Conservation (phyloP, 1,284 basidiomycete species). For the Blastosporella zonata region DNA sequence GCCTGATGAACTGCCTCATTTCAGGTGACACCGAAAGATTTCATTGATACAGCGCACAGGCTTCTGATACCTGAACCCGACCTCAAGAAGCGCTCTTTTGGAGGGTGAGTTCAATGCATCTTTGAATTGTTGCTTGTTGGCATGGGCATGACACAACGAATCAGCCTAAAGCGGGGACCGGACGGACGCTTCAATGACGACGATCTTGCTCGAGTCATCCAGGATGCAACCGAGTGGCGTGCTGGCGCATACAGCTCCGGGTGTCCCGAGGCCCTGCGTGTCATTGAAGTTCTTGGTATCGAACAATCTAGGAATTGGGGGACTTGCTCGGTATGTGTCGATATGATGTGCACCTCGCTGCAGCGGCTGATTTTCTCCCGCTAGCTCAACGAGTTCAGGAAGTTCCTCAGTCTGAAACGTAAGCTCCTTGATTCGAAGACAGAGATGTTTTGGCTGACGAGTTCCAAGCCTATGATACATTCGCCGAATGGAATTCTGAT, state of each 20-base stretch:
- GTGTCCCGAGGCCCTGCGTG: conserved; percentile 62
- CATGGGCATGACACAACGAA: not conserved
- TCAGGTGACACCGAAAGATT: conserved; percentile 43
- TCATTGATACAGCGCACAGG: conserved; percentile 35
- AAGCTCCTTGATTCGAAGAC: conserved; percentile 11
- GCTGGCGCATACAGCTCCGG: conserved; percentile 77
- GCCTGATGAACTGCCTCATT: conserved; percentile 3
- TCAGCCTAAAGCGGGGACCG: conserved; percentile 48
- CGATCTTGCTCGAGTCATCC: conserved; percentile 65
- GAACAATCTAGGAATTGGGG: conserved; percentile 72
- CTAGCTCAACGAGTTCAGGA: conserved; percentile 51
- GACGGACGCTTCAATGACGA: conserved; percentile 66
- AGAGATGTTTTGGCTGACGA: not conserved
- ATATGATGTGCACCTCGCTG: conserved; percentile 1
- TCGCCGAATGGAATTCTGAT: conserved; percentile 80
- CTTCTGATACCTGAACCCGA: conserved; percentile 35
- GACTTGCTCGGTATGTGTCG: conserved; percentile 59
- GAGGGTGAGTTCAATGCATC: conserved; percentile 34
- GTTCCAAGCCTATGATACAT: conserved; percentile 53
- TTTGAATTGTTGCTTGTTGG: not conserved
- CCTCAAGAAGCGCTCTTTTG: conserved; percentile 53
- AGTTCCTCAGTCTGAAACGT: conserved; percentile 45
- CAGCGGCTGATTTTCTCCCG: not conserved
- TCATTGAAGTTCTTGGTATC: conserved; percentile 74
- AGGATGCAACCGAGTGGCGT: conserved; percentile 60